Conservation (phyloP, 2,329 filamentous ascomycete genomes). For the Penicillium sp. region DNA sequence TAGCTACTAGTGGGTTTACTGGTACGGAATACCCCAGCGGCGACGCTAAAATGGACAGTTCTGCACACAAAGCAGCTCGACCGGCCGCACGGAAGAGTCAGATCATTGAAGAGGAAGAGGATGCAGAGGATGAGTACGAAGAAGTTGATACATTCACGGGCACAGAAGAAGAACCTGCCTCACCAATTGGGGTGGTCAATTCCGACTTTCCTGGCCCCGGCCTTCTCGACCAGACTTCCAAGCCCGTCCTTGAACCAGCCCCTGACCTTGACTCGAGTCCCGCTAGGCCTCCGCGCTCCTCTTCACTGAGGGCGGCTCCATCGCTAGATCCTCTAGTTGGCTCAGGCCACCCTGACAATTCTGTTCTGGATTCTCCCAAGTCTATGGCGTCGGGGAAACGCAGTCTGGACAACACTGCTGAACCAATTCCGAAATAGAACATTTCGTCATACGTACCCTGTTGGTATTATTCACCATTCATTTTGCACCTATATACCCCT, state of each 20-base stretch:
- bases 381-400: slow-evolving; percentile 22
- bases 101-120: slow-evolving; percentile 52
- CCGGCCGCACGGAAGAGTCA: slow-evolving; percentile 44
- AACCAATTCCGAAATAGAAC: slow-evolving; percentile 13
- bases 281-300: slow-evolving; percentile 44
- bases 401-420: not conserved
- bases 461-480: slow-evolving; percentile 16
- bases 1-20: slow-evolving; percentile 39
- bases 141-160: slow-evolving; percentile 48
- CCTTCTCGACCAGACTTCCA: slow-evolving; percentile 27
- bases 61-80: slow-evolving; percentile 26
- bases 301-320: slow-evolving; percentile 36
- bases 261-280: slow-evolving; percentile 38
- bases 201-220: slow-evolving; percentile 17
- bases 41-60: slow-evolving; percentile 27
- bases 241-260: slow-evolving; percentile 37
- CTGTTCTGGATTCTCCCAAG: slow-evolving; percentile 19
- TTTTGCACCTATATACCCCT: slow-evolving; percentile 23
- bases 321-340: slow-evolving; percentile 21
- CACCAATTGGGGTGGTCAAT: slow-evolving; percentile 27
- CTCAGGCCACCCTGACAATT: slow-evolving; percentile 10
- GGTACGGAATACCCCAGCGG: slow-evolving; percentile 41
- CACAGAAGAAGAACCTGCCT: slow-evolving; percentile 34
- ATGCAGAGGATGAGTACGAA: slow-evolving; percentile 47
- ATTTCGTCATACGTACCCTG: slow-evolving; percentile 11